A percentile compares a stretch with the other conserved stretches of the same genome.
Evolutionary conservation across 106 monocot species (phyloP).

Genomic region (Iris macrosiphon): DNA sequence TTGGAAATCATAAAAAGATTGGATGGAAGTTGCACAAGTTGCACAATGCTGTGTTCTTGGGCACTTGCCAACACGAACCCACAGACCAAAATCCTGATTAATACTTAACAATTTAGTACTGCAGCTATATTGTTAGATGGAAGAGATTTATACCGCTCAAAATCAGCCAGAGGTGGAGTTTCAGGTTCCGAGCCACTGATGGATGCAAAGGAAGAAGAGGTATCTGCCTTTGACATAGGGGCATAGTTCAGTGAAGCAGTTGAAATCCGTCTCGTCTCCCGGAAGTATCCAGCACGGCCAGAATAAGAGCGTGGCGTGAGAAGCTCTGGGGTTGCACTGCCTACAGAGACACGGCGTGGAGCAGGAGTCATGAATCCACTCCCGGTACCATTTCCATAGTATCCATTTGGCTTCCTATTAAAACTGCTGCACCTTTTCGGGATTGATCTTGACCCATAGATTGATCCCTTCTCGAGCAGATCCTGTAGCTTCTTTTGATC

Average conservation of each 20-base stretch:
- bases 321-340: slow-evolving; percentile 70
- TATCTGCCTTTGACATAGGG: slow-evolving; percentile 51
- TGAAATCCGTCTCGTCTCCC: slow-evolving; percentile 45
- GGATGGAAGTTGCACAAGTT: too few relatives aligned
- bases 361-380: slow-evolving; percentile 55
- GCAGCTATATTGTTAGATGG: neutral
- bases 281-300: slow-evolving; percentile 58
- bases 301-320: slow-evolving; percentile 76
- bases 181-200: slow-evolving; percentile 81
- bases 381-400: slow-evolving; percentile 24
- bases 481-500: slow-evolving; percentile 75
- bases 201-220: slow-evolving; percentile 69
- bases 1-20: too few relatives aligned
- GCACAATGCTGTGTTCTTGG: too few relatives aligned
- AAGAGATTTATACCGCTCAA: slow-evolving; percentile 6
- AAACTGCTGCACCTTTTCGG: slow-evolving; percentile 54
- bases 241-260: slow-evolving; percentile 50
- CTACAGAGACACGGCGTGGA: slow-evolving; percentile 43
- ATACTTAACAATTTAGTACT: too few relatives aligned
- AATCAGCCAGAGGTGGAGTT: slow-evolving; percentile 28
- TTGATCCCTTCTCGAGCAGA: slow-evolving; percentile 63
- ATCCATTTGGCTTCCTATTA: slow-evolving; percentile 29
- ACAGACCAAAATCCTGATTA: too few relatives aligned
- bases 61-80: too few relatives aligned
- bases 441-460: slow-evolving; percentile 57